These are phyloP conservation scores for Linum trigynum DNA, from an alignment of 345 rosid species.

Conservation along the genomic window DNA sequence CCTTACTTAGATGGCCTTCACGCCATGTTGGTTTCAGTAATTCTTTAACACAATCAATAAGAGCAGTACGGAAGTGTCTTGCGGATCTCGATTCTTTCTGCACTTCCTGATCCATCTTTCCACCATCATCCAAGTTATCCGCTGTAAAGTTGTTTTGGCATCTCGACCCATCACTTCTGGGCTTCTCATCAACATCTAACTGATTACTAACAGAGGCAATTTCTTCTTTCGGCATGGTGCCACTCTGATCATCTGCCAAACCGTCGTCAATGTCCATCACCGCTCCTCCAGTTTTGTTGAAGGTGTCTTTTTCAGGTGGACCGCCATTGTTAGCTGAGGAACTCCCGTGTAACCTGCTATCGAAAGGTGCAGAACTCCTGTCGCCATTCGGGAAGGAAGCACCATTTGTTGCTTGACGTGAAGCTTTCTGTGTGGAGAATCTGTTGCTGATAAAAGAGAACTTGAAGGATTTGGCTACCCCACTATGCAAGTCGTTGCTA, in stretches of 20 bases:
- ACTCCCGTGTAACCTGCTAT: constrained; percentile 27
- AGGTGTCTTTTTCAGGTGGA: constrained; percentile 27
- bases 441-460: constrained; percentile 29
- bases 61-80: constrained; percentile 51
- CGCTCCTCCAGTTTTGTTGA: constrained; percentile 17
- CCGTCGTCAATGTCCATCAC: constrained; percentile 37
- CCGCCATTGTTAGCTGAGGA: constrained; percentile 24
- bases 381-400: constrained; percentile 36
- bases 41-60: constrained; percentile 59
- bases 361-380: constrained; percentile 36
- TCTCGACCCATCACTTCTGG: constrained; percentile 33
- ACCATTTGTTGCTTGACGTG: constrained; percentile 27
- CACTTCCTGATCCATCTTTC: constrained; percentile 34
- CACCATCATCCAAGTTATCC: constrained; percentile 36
- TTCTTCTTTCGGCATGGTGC: constrained; percentile 35
- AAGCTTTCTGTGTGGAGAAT: constrained; percentile 18
- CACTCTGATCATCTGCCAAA: constrained; percentile 35
- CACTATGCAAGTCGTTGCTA: constrained; percentile 34
- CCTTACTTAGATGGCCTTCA: constrained; percentile 73
- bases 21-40: constrained; percentile 77
- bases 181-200: constrained; percentile 27
- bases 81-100: constrained; percentile 40
- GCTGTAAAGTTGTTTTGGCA: constrained; percentile 28
- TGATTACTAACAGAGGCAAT: constrained; percentile 32
- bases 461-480: constrained; percentile 27